Evolutionary conservation across 805 yeast species (phyloP), one percentile per base, ranked within the genome.

Genomic region (Suhomyces prunicola): DNA sequence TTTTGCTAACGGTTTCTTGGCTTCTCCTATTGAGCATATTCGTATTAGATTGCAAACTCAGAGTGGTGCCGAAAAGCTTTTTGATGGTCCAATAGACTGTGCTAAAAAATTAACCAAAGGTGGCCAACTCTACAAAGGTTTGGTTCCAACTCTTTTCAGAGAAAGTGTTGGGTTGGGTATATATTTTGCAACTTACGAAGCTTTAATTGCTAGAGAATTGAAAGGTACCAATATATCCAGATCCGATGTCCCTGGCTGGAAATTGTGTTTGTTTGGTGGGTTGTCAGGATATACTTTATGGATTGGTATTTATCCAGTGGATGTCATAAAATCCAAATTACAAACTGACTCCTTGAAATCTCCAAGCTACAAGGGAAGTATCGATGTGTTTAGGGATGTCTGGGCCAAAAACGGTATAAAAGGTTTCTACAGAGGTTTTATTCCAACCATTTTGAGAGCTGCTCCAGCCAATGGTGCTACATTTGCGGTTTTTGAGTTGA

Each of bases 391-490:
- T 15, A 77, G 67, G 52, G 76, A 78, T 52, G 78, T 90, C 22
- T 78, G 67, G 63, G 69, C 67, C 47, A 75, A 78, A n/a, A 76
- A 78, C 50, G 97, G 98, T 26, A 53, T 84, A 24, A 77, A 77
- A 57, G 96, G 96, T 0, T 88, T 94, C 64, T 88, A 89, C 72
- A 86, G 86, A 71, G 99, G 99, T 1, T 92, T 96, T 66, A 71
- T 84, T 17, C 97, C 99, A 39, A 92, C 98, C 0, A 83, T 94
- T 57, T 74, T 94, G 58, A 87, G 99, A 73, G 98, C 99, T 48
- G 96, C 97, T 3, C 99, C 99, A 0, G 99, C 96, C 3, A 96
- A 94, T 67, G 99, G 97, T 42, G 96, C 96, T 29, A 96, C 99
- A 0, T 94, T 94, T 72, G 87, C 90, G 44, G 91, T 96, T 2